These are phyloP conservation scores for Chlamydomonas incerta DNA, from an alignment of 139 green algal genomes.

Conservation along the genomic window DNA sequence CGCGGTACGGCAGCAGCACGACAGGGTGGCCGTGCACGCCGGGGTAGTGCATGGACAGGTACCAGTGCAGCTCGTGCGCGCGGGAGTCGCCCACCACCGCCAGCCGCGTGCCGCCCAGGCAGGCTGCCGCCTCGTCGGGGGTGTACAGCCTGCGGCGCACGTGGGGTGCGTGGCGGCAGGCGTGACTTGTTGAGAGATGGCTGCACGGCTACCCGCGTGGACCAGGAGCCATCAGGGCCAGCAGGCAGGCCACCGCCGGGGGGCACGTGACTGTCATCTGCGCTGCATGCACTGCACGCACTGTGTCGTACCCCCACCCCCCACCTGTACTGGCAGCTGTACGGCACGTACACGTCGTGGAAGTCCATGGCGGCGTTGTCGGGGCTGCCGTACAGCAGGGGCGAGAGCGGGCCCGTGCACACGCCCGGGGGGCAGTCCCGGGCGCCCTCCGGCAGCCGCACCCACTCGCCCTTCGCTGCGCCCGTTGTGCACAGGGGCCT, in stretches of 20 bases:
- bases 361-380: not conserved
- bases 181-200: too few relatives aligned
- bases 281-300: too few relatives aligned
- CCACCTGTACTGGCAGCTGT: not conserved
- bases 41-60: not conserved
- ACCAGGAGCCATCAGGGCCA: too few relatives aligned
- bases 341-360: not conserved
- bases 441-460: not conserved
- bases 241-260: too few relatives aligned
- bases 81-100: not conserved
- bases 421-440: not conserved
- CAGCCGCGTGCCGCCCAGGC: not conserved
- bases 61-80: not conserved
- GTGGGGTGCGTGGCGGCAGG: too few relatives aligned
- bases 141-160: not conserved
- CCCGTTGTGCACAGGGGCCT: too few relatives aligned
- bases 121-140: not conserved
- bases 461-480: not conserved
- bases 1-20: not conserved
- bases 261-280: too few relatives aligned
- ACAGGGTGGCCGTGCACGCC: not conserved
- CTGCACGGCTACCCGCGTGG: too few relatives aligned
- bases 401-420: not conserved
- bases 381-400: not conserved
- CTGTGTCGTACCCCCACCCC: not conserved